Evolutionary conservation across 371 early-diverging fungal genomes (phyloP).

Genomic region (Globomyces sp.): DNA sequence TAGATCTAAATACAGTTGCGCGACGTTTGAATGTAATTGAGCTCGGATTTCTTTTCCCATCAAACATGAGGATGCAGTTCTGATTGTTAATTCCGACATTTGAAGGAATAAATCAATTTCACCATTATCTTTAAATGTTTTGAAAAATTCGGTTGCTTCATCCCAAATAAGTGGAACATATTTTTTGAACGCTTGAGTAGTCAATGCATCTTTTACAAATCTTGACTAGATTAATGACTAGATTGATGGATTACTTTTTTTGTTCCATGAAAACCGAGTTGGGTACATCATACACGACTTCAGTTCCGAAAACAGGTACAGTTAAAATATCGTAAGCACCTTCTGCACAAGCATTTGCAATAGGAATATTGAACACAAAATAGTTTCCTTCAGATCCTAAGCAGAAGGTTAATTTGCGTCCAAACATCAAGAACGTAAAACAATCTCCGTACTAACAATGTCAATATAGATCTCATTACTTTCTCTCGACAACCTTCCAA

Average conservation of each 20-base stretch:
- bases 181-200: conserved; percentile 77
- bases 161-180: conserved; percentile 87
- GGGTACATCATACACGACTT: conserved; percentile 95
- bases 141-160: conserved; percentile 78
- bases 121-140: conserved; percentile 45
- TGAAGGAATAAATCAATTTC: conserved; percentile 65
- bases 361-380: conserved; percentile 92
- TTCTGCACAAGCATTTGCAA: conserved; percentile 87
- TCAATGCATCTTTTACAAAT: conserved; percentile 91
- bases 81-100: conserved; percentile 88
- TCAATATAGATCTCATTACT: conserved; percentile 11
- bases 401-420: conserved; percentile 84
- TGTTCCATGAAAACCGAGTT: conserved; percentile 95
- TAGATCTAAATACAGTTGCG: conserved; percentile 89
- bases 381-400: conserved; percentile 93
- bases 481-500: conserved; percentile 64
- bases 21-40: conserved; percentile 68
- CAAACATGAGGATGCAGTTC: conserved; percentile 91
- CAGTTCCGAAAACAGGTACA: conserved; percentile 91
- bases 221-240: conserved; percentile 34
- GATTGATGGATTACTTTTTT: conserved; percentile 62
- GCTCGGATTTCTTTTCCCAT: conserved; percentile 92
- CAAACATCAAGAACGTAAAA: conserved; percentile 92
- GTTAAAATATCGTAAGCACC: conserved; percentile 93
- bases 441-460: conserved; percentile 75